Percentiles rank a stretch among this genome's conserved stretches.
phyloP scores from a whole-genome alignment of 2,329 filamentous ascomycete genomes.

The Rhytidhysteron rufulum region DNA sequence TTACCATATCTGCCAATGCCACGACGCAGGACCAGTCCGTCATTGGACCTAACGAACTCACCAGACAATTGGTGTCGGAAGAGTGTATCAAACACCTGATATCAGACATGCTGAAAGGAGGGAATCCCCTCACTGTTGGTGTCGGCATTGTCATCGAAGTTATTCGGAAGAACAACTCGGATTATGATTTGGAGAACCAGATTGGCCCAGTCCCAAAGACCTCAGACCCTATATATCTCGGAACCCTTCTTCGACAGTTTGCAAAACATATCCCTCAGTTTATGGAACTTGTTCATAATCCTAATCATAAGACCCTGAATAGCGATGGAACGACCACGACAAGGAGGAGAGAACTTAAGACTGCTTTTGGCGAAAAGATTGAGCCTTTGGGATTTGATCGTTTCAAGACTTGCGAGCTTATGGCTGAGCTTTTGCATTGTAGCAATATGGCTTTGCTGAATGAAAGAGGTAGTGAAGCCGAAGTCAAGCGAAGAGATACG shows the following conservation, averaged over 20 bases:
- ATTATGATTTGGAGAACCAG: conserved; percentile 92
- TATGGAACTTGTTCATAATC: conserved; percentile 82
- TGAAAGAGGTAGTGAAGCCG: conserved; percentile 81
- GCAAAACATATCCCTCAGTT: conserved; percentile 90
- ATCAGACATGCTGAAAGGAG: conserved; percentile 84
- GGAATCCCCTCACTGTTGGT: conserved; percentile 90
- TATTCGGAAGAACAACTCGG: conserved; percentile 98
- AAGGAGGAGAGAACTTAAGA: conserved; percentile 70
- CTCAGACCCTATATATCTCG: conserved; percentile 94
- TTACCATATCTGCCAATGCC: conserved; percentile 96
- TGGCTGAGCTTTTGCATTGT: conserved; percentile 95
- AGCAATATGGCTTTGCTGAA: conserved; percentile 98
- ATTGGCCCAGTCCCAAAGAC: conserved; percentile 75
- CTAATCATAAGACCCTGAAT: conserved; percentile 56
- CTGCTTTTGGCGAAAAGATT: conserved; percentile 86
- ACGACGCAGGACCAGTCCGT: conserved; percentile 98
- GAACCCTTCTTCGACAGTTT: conserved; percentile 82
- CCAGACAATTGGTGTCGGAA: conserved; percentile 86
- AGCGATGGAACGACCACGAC: conserved; percentile 57
- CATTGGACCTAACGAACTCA: conserved; percentile 95
- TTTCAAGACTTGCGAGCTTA: conserved; percentile 98
- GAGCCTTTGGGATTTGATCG: conserved; percentile 94
- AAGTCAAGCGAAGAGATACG: conserved; percentile 73
- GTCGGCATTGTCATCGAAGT: conserved; percentile 98
- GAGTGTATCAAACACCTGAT: conserved; percentile 82